Conservation (phyloP, 257 asterid species). For the Jacaranda mimosifolia region DNA sequence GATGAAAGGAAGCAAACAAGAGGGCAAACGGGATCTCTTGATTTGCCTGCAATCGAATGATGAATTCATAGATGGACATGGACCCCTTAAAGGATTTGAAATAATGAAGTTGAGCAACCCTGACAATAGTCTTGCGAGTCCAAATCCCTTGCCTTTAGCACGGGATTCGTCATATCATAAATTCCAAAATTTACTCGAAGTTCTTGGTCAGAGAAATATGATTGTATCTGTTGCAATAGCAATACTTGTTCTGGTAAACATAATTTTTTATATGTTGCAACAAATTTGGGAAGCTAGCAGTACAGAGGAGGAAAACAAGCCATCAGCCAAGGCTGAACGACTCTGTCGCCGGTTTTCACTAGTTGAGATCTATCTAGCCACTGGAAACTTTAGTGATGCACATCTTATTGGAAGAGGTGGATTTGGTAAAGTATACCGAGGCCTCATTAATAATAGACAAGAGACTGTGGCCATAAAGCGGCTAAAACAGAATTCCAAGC, state of each 20-base stretch:
- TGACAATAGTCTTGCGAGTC: constrained; percentile 35
- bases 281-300: constrained; percentile 36
- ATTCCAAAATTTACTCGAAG: not conserved
- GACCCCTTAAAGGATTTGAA: constrained; percentile 47
- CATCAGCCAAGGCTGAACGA: constrained; percentile 22
- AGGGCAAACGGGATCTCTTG: too few relatives aligned
- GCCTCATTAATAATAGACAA: constrained; percentile 39
- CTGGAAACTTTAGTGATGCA: constrained; percentile 40
- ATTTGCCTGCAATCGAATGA: constrained; percentile 33
- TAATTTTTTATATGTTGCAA: constrained; percentile 33
- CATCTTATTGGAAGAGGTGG: constrained; percentile 54
- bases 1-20: too few relatives aligned
- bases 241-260: constrained; percentile 37
- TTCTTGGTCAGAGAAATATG: constrained; percentile 34
- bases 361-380: constrained; percentile 41
- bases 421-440: constrained; percentile 51
- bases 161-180: constrained; percentile 5
- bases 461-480: constrained; percentile 53
- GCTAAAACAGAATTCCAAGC: constrained; percentile 43
- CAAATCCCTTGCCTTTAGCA: constrained; percentile 17
- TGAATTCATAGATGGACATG: constrained; percentile 1
- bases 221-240: constrained; percentile 36
- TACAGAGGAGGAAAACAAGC: constrained; percentile 23
- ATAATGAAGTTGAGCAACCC: constrained; percentile 47
- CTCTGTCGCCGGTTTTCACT: constrained; percentile 46